Evolutionary conservation across 208 protist species (phyloP).

Genomic region (Acanthamoeba castellanii): DNA sequence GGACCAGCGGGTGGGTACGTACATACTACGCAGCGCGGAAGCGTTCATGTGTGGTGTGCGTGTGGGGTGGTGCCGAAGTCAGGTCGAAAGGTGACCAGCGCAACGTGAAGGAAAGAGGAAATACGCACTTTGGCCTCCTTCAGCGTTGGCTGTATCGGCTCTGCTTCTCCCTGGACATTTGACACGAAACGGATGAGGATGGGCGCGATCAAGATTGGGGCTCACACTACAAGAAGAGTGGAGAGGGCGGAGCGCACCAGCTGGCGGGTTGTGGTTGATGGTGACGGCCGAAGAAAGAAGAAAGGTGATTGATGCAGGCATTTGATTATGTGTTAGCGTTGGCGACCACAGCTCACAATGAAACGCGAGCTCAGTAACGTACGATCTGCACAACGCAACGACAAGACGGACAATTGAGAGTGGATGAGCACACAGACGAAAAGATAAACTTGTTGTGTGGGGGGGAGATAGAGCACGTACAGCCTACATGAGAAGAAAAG

Average conservation of each 20-base stretch:
- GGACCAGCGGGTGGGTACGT: neutral
- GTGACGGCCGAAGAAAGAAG: neutral
- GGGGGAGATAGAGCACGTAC: too few species aligned
- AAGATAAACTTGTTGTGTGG: neutral
- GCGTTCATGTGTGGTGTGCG: too few species aligned
- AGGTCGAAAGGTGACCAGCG: neutral
- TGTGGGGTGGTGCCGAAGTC: neutral
- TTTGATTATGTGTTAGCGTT: neutral
- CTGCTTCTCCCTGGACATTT: neutral
- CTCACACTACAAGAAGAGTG: too few species aligned
- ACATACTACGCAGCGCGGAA: neutral
- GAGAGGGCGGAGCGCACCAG: neutral
- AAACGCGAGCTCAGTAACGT: neutral
- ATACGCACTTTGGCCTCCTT: neutral
- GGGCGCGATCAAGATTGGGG: neutral
- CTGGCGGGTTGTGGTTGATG: neutral
- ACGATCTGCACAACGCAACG: neutral
- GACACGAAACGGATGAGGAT: neutral
- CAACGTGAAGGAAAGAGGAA: neutral
- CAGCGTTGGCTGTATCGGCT: neutral
- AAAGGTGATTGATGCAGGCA: too few species aligned
- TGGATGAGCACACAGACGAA: too few species aligned
- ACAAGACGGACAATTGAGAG: neutral
- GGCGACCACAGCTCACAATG: too few species aligned
- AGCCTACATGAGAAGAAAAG: too few species aligned